Percentiles rank a stretch among this genome's conserved stretches.
These are phyloP conservation scores for Yamadazyma paraphyllophila DNA, from an alignment of 805 yeast genomes.

Conservation along the genomic window DNA sequence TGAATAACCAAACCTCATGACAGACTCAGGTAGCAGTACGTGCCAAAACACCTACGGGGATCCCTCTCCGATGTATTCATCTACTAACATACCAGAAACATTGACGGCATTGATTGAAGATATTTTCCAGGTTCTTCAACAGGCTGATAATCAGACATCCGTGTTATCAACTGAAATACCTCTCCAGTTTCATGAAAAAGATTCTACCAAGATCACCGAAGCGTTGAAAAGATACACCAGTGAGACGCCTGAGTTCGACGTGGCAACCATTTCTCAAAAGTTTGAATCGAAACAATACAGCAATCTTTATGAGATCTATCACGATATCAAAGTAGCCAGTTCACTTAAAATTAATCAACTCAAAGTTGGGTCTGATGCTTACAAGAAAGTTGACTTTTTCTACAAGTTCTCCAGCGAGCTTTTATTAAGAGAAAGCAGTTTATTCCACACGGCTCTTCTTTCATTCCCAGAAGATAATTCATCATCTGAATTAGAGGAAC, in stretches of 20 bases:
- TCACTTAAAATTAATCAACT: conserved; percentile 46
- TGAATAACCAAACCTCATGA: too few relatives aligned
- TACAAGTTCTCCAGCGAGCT: conserved; percentile 62
- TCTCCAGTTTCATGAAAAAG: conserved; percentile 42
- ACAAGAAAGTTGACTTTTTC: conserved; percentile 57
- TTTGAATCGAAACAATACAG: conserved; percentile 38
- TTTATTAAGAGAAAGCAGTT: conserved; percentile 57
- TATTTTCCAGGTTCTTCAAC: conserved; percentile 23
- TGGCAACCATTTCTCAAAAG: conserved; percentile 44
- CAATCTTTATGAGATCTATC: conserved; percentile 56
- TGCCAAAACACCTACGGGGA: too few relatives aligned
- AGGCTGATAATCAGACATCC: conserved; percentile 23
- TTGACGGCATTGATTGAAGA: conserved; percentile 1
- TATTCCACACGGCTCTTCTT: conserved; percentile 32
- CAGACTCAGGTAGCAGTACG: too few relatives aligned
- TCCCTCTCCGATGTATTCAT: too few relatives aligned
- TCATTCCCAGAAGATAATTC: conserved; percentile 9
- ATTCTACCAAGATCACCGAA: conserved; percentile 41
- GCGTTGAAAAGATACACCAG: conserved; percentile 41
- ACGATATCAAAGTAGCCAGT: conserved; percentile 62
- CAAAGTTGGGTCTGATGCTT: conserved; percentile 48
- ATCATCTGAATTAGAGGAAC: conserved; percentile 31
- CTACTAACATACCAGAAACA: conserved; percentile 1
- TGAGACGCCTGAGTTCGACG: conserved; percentile 16
- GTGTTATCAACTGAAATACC: conserved; percentile 38